Evolutionary conservation across 306 rosid genomes (phyloP), one percentile per base, ranked within the genome.

Genomic region (Gastrolobium bilobum): DNA sequence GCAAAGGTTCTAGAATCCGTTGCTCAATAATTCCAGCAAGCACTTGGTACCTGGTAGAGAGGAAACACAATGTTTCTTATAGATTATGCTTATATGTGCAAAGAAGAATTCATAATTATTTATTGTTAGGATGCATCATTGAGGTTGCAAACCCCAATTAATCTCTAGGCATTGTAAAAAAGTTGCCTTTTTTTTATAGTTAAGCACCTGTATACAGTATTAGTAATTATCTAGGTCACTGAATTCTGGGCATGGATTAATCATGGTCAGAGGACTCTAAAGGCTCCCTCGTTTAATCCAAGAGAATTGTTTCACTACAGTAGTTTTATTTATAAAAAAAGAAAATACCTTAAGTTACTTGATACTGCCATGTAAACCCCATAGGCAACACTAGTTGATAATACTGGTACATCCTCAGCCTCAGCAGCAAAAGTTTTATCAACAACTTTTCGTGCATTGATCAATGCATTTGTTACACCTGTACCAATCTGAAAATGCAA

Each of bases 331-430:
- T 44, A 2, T 30, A 1, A 10, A 35, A 35, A 57, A 44, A 31
- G 37, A n/a, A n/a, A n/a, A 20, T 90, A 95, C 99, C 99, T 89
- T 53, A 93, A 78, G 82, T 95, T 95, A 86, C 96, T 90, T 34
- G 99, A 95, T 77, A 95, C 91, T 38, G 99, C 88, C 98, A 93
- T 91, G 81, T 91, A 95, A 68, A 89, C 90, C 42, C 99, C 98
- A 75, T 93, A 95, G 37, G 98, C 96, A 67, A 72, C 83, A 72
- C 99, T 95, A 2, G 99, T 95, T 37, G 98, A 82, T 50, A 93
- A 2, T 65, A 93, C 6, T 10, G 98, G 98, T 33, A 95, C 50
- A 50, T 91, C 94, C 83, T 93, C 98, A 35, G 93, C 98, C 89
- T 93, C 97, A 11, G 73, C 94, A 5, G 90, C 92, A 81, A 88